phyloP scores from a whole-genome alignment of 129 eudicot genomes.

The Dittrichia graveolens region DNA sequence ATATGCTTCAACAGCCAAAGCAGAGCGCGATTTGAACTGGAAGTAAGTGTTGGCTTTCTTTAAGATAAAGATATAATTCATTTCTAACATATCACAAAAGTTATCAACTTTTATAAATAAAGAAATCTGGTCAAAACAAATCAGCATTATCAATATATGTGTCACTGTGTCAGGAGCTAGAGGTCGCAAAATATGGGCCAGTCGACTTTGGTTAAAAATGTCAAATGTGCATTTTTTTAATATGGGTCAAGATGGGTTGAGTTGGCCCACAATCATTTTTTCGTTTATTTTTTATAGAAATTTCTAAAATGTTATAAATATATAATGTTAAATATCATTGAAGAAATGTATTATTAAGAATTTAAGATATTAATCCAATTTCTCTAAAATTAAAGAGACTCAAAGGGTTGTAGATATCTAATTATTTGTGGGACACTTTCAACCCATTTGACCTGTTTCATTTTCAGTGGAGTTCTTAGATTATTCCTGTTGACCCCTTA shows the following conservation, averaged over 20 bases:
- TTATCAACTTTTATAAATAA: neutral
- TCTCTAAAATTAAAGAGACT: neutral
- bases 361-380: neutral
- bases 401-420: neutral
- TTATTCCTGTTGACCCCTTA: neutral
- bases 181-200: neutral
- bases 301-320: neutral
- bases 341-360: neutral
- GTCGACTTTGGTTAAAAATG: neutral
- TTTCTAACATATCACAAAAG: neutral
- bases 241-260: neutral
- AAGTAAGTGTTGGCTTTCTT: conserved; percentile 55
- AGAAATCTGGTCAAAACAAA: neutral
- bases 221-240: neutral
- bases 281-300: neutral
- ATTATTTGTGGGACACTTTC: neutral
- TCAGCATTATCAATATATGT: neutral
- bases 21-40: conserved; percentile 85
- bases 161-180: neutral
- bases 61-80: neutral
- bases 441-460: neutral
- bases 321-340: neutral
- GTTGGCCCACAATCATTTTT: neutral
- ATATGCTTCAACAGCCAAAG: conserved; percentile 79
- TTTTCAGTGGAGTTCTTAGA: neutral